Evolutionary conservation across 495 filamentous ascomycete species (phyloP), one percentile per base, ranked within the genome.

Genomic region (Lindgomyces ingoldianus): DNA sequence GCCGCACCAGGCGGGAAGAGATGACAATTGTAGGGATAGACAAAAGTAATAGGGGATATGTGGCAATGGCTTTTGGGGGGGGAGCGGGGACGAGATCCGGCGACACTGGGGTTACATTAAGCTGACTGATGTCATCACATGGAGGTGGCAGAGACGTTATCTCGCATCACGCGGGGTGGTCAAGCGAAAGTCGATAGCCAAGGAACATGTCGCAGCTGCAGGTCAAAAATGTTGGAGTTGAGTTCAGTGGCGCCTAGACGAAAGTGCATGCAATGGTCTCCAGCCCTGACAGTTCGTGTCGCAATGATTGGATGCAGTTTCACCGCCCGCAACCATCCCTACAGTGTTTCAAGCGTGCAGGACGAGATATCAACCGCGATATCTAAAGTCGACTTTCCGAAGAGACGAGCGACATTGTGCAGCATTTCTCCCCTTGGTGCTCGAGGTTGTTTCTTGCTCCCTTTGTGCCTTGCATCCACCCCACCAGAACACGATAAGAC

Each of bases 221-320:
- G 6, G 46, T n/a, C n/a, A n/a, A n/a, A n/a, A n/a, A n/a, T n/a
- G n/a, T n/a, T n/a, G n/a, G n/a, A n/a, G n/a, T n/a, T n/a, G n/a
- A n/a, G n/a, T n/a, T n/a, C n/a, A n/a, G n/a, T n/a, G n/a, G n/a
- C n/a, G n/a, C n/a, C n/a, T n/a, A n/a, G n/a, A n/a, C n/a, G n/a
- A n/a, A n/a, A n/a, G 36, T 54, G 61, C 61, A 64, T 55, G 58
- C 58, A 57, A 54, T 54, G 30, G 33, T 14, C 12, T 46, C 21
- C 18, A 16, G 55, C 62, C 62, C 62, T 65, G 62, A 60, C 53
- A 47, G n/a, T 58, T 64, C 54, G 54, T 64, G 62, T 64, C 6
- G 45, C 54, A 48, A 48, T 62, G 64, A 67, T 67, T 67, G 64
- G 64, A 57, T 21, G 1, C 1, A 50, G 57, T 67, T 62, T 61